phyloP scores from a whole-genome alignment of 371 early-diverging fungal genomes.

The Mucor plumbeus region DNA sequence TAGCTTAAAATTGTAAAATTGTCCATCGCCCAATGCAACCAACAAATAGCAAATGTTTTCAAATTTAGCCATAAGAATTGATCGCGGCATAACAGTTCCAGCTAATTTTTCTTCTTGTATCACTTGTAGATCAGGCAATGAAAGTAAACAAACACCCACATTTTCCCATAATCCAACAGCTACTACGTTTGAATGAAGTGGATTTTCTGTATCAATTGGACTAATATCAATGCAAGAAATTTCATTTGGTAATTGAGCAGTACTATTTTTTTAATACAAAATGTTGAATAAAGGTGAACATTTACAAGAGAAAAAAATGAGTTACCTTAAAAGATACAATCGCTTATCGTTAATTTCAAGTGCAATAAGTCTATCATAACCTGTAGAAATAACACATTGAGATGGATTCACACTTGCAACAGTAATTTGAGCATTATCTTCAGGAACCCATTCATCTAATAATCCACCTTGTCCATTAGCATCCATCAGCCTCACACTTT shows the following conservation, averaged over 20 bases:
- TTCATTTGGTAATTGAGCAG: constrained; percentile 60
- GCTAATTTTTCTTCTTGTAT: constrained; percentile 57
- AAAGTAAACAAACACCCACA: constrained; percentile 66
- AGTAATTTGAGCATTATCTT: constrained; percentile 52
- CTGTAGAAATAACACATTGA: constrained; percentile 71
- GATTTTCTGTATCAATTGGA: constrained; percentile 47
- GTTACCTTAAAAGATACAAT: constrained; percentile 51
- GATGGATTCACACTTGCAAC: constrained; percentile 65
- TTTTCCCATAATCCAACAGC: constrained; percentile 84
- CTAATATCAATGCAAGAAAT: constrained; percentile 80
- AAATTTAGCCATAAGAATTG: constrained; percentile 76
- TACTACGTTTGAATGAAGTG: constrained; percentile 48
- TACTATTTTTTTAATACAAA: constrained; percentile 16
- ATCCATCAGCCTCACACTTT: constrained; percentile 45
- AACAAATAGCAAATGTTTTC: constrained; percentile 77
- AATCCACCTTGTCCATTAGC: constrained; percentile 29
- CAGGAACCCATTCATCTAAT: constrained; percentile 63
- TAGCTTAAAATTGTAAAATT: constrained; percentile 72
- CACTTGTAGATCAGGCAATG: constrained; percentile 61
- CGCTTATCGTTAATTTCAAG: constrained; percentile 54
- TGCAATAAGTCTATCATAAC: constrained; percentile 63
- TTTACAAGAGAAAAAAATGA: background rate
- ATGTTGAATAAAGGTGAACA: background rate
- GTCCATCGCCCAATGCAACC: constrained; percentile 87
- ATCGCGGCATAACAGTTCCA: constrained; percentile 76